Conservation (phyloP, 2,329 filamentous ascomycete species). For the Xylariaceae sp. region DNA sequence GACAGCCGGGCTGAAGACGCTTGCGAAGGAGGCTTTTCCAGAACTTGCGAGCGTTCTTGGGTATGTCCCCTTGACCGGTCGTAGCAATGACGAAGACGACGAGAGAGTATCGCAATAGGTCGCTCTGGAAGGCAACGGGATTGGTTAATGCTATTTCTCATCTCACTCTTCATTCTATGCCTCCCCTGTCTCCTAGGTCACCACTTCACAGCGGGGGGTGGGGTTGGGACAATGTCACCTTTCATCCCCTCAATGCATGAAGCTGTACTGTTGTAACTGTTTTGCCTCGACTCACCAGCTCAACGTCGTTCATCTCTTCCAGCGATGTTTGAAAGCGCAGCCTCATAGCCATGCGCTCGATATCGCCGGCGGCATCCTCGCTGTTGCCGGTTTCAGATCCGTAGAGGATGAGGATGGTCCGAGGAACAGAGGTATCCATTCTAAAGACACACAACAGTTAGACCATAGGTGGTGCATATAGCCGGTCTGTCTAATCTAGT, state of each 20-base stretch:
- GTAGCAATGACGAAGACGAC: slow-evolving; percentile 83
- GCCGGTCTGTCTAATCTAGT: no score
- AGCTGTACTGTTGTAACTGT: not conserved
- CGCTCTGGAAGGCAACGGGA: slow-evolving; percentile 35
- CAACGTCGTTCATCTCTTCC: slow-evolving; percentile 69
- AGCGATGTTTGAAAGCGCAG: slow-evolving; percentile 73
- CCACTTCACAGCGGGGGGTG: not conserved
- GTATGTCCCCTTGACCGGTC: slow-evolving; percentile 90
- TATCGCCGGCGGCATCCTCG: slow-evolving; percentile 82
- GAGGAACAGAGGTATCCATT: slow-evolving; percentile 26
- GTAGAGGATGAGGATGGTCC: slow-evolving; percentile 68
- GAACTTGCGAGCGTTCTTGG: slow-evolving; percentile 72
- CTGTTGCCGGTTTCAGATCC: slow-evolving; percentile 94
- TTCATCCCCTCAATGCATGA: not conserved
- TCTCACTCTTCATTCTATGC: not conserved
- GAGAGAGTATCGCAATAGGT: slow-evolving; percentile 47
- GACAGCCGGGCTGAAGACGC: slow-evolving; percentile 64
- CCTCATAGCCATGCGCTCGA: slow-evolving; percentile 68
- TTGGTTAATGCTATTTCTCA: slow-evolving; percentile 1
- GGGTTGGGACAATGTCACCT: not conserved
- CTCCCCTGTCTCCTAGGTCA: not conserved
- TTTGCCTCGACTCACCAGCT: slow-evolving; percentile 56
- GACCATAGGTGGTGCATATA: slow-evolving; percentile 15
- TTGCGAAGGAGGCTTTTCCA: slow-evolving; percentile 82
- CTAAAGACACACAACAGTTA: no score